Evolutionary conservation across 805 yeast species (phyloP), one percentile per base, ranked within the genome.

Genomic region (Kuraishia floccosa): DNA sequence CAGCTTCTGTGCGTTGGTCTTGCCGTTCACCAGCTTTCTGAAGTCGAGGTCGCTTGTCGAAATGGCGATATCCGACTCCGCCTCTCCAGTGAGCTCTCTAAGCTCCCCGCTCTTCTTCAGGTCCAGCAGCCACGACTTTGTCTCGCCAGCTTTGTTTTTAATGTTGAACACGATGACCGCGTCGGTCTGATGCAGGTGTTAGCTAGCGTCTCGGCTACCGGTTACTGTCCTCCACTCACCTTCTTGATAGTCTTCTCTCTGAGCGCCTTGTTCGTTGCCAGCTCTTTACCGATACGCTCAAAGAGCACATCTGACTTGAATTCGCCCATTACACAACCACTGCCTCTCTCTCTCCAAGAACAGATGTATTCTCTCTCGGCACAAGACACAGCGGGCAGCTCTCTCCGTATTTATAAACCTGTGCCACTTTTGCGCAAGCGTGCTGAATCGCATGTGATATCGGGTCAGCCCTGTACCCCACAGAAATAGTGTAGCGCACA

Each of bases 1-100:
- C 47, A 84, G 68, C 60, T 75, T 77, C 58, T 84, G 94, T 28
- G 94, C 84, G 54, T 77, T 78, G 40, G 85, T 75, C 65, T 82
- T 80, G 39, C 93, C 93, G 38, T 63, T 59, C 32, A 80, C 80
- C 42, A 84, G 68, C 51, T 68, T 73, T 43, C 67, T 76, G 44
- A 84, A 74, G 52, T 80, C 81, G 34, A 68, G 66, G 47, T 83
- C 94, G 37, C 58, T 60, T 42, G 81, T 60, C 42, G 65, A 58
- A 49, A 83, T 71, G 34, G 66, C 74, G 42, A 83, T 75, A 43
- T 83, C 93, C 44, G 59, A 58, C 11, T 43, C 47, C 30, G 86
- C 87, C 9, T 57, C 56, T 25, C 70, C 58, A 10, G 18, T n/a
- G 11, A 65, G 38, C 8, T 57, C 42, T 2, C 31, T 31, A 20